phyloP scores from a whole-genome alignment of 1,284 basidiomycete genomes.

The Microbotryum lychnidis-dioicae region DNA sequence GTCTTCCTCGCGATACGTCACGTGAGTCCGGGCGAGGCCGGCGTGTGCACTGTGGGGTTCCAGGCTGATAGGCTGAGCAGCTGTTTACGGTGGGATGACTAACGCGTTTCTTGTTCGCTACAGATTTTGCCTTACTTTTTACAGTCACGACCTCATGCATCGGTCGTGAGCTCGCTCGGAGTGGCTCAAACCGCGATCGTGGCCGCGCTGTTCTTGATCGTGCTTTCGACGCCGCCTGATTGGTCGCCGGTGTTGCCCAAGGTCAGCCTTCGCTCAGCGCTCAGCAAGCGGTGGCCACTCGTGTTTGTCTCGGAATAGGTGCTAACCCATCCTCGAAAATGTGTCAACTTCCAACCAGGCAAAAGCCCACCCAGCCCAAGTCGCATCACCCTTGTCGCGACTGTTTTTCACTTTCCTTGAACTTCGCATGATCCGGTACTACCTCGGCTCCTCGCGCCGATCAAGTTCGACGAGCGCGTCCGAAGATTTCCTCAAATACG shows the following conservation, averaged over 20 bases:
- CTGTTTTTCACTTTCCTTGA: constrained; percentile 26
- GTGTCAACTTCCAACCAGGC: background rate
- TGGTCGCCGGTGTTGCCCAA: background rate
- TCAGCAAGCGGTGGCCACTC: no score
- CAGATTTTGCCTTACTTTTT: background rate
- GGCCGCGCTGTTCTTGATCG: background rate
- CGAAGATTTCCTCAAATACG: constrained; percentile 10
- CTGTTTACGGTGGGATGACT: no score
- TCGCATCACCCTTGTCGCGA: constrained; percentile 23
- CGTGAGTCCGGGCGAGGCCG: no score
- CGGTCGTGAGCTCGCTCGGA: constrained; percentile 9
- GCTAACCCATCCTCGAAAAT: background rate
- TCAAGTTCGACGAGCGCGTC: background rate
- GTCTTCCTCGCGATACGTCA: no score
- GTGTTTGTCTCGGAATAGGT: background rate
- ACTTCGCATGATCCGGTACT: constrained; percentile 16
- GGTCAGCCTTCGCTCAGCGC: background rate
- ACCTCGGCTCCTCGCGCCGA: background rate
- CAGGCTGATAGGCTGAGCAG: no score
- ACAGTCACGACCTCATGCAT: background rate
- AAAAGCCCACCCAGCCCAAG: constrained; percentile 20
- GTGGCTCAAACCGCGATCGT: constrained; percentile 4
- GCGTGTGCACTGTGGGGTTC: no score
- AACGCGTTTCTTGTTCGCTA: no score
- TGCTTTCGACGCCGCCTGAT: constrained; percentile 14